phyloP scores from a whole-genome alignment of 176 grass and related monocot species.

The Panicum miliaceum region DNA sequence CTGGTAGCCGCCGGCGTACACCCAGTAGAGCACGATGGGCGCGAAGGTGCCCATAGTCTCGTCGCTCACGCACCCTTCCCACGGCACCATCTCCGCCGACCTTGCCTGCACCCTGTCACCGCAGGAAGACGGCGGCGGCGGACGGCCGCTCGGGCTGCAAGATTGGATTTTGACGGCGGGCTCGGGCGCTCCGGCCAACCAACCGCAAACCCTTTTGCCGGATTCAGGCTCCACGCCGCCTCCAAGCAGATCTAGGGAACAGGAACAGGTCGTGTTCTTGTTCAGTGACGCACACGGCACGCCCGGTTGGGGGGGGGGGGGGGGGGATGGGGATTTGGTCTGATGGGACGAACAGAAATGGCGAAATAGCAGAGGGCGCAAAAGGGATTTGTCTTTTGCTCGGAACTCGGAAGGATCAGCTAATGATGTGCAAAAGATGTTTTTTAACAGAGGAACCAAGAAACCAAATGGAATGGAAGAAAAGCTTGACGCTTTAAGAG shows the following conservation, averaged over 20 bases:
- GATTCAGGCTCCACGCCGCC: constrained; percentile 27
- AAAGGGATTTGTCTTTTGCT: neutral
- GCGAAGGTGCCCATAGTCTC: constrained; percentile 91
- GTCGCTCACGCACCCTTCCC: constrained; percentile 84
- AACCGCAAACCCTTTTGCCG: constrained; percentile 8
- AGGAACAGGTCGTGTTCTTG: constrained; percentile 24
- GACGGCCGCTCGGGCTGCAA: neutral
- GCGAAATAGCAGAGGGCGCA: neutral
- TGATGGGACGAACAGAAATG: constrained; percentile 23
- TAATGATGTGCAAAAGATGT: neutral
- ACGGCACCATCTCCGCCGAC: constrained; percentile 61
- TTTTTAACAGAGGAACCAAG: constrained; percentile 7
- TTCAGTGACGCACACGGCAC: neutral
- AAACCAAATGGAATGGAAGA: neutral
- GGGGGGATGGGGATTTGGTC: neutral
- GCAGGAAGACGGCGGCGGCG: neutral
- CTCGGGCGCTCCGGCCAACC: neutral
- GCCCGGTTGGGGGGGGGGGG: neutral
- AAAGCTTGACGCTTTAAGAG: constrained; percentile 5
- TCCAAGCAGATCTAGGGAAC: constrained; percentile 59
- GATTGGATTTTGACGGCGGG: constrained; percentile 40
- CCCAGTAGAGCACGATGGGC: constrained; percentile 86
- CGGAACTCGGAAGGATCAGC: neutral
- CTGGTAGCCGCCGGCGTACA: constrained; percentile 79
- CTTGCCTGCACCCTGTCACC: neutral